Percentiles rank a stretch among this genome's conserved stretches.
phyloP scores from a whole-genome alignment of 148 eudicot species.

The Chenopodium formosanum region DNA sequence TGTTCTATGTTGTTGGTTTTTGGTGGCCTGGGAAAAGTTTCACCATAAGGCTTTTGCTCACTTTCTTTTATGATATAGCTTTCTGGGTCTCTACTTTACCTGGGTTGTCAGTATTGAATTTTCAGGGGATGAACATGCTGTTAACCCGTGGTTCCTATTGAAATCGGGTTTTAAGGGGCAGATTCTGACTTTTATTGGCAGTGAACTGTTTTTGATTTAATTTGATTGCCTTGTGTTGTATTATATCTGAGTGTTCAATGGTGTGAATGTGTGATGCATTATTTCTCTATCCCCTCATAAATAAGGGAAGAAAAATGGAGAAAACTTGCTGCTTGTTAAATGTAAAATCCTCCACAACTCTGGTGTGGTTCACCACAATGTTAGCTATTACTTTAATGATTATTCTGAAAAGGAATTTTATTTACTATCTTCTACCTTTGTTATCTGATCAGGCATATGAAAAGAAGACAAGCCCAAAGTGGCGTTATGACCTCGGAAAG shows the following conservation, averaged over 20 bases:
- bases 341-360: background rate
- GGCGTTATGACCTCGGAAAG: constrained; percentile 92
- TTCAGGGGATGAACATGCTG: background rate
- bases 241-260: background rate
- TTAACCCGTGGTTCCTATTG: background rate
- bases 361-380: background rate
- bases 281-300: background rate
- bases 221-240: background rate
- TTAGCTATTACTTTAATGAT: background rate
- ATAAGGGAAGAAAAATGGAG: background rate
- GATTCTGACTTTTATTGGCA: background rate
- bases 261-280: background rate
- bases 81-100: background rate
- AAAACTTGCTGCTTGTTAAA: background rate
- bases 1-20: background rate
- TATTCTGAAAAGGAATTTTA: background rate
- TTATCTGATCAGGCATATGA: constrained; percentile 75
- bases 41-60: background rate
- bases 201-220: background rate
- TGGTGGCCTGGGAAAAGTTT: background rate
- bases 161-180: background rate
- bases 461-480: constrained; percentile 81
- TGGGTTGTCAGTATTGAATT: background rate
- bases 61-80: background rate
- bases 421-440: background rate